phyloP scores from a whole-genome alignment of 306 rosid species.

The Inga oerstediana region DNA sequence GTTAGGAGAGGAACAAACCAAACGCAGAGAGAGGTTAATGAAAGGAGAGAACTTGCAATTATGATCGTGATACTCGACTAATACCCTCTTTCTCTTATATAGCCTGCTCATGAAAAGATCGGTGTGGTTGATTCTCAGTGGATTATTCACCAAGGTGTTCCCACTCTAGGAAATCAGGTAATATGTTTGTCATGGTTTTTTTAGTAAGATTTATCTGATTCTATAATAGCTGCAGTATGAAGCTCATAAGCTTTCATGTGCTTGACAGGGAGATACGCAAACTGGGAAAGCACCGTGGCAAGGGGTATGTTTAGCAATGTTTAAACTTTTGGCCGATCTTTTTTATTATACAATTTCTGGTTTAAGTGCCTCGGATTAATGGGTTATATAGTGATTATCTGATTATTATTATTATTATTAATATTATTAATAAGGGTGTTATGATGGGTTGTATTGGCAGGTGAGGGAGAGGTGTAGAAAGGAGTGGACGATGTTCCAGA shows the following conservation, averaged over 20 bases:
- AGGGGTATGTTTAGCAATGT: slow-evolving; percentile 57
- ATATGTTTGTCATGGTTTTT: neutral
- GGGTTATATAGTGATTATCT: neutral
- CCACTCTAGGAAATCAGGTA: slow-evolving; percentile 95
- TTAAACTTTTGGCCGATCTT: slow-evolving; percentile 4
- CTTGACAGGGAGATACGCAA: slow-evolving; percentile 73
- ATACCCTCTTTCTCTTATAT: slow-evolving; percentile 28
- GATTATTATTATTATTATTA: neutral
- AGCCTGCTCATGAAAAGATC: slow-evolving; percentile 99
- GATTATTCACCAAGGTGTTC: slow-evolving; percentile 92
- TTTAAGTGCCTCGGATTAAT: neutral
- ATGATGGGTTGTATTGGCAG: slow-evolving; percentile 47
- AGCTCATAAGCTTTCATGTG: slow-evolving; percentile 7
- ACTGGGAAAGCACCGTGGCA: slow-evolving; percentile 83
- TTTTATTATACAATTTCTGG: neutral
- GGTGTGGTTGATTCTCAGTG: slow-evolving; percentile 99
- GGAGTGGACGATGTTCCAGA: slow-evolving; percentile 96
- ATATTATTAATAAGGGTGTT: neutral
- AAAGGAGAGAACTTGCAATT: slow-evolving; percentile 4
- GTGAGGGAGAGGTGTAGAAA: slow-evolving; percentile 93
- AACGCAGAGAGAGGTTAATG: neutral
- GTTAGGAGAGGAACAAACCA: neutral
- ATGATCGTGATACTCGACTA: slow-evolving; percentile 7
- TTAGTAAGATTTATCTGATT: neutral
- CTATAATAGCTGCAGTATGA: slow-evolving; percentile 14